Evolutionary conservation across 2,329 filamentous ascomycete genomes (phyloP).

Genomic region (Pezicula carpinea): DNA sequence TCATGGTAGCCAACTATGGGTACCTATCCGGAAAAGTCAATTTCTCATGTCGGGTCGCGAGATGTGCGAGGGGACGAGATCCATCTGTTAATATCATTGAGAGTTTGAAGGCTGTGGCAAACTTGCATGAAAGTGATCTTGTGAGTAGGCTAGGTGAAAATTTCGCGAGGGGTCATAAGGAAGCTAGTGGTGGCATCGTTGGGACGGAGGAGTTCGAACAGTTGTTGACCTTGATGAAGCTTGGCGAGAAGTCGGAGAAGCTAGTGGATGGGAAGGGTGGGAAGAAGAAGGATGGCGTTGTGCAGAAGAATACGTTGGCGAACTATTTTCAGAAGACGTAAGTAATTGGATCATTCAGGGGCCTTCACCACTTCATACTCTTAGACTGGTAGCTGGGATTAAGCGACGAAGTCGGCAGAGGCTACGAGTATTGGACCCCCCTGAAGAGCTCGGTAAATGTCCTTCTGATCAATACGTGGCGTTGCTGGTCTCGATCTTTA

Average conservation of each 20-base stretch:
- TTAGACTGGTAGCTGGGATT: too few relatives aligned
- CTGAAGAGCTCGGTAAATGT: too few relatives aligned
- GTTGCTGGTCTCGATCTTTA: too few relatives aligned
- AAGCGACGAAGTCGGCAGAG: too few relatives aligned
- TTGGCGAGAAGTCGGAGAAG: constrained; percentile 46
- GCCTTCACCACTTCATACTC: too few relatives aligned
- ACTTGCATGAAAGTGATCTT: constrained; percentile 32
- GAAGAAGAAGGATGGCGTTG: constrained; percentile 30
- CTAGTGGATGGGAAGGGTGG: constrained; percentile 26
- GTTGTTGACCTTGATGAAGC: constrained; percentile 51
- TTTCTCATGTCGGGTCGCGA: constrained; percentile 61
- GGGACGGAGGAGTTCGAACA: constrained; percentile 59
- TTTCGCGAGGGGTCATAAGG: constrained; percentile 63
- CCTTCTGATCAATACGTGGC: too few relatives aligned
- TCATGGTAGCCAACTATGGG: constrained; percentile 63
- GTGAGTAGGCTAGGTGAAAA: constrained; percentile 51
- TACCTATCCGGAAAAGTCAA: constrained; percentile 60
- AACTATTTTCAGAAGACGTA: constrained; percentile 46
- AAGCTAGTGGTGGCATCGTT: constrained; percentile 63
- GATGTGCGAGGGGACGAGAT: constrained; percentile 47
- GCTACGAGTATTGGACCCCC: too few relatives aligned
- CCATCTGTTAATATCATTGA: constrained; percentile 60
- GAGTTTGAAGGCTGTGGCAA: constrained; percentile 47
- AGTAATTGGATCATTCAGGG: too few relatives aligned
- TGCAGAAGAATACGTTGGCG: constrained; percentile 48